A percentile compares a stretch with the other conserved stretches of the same genome.
Conservation (phyloP, 345 rosid species). For the Mangifera indica region DNA sequence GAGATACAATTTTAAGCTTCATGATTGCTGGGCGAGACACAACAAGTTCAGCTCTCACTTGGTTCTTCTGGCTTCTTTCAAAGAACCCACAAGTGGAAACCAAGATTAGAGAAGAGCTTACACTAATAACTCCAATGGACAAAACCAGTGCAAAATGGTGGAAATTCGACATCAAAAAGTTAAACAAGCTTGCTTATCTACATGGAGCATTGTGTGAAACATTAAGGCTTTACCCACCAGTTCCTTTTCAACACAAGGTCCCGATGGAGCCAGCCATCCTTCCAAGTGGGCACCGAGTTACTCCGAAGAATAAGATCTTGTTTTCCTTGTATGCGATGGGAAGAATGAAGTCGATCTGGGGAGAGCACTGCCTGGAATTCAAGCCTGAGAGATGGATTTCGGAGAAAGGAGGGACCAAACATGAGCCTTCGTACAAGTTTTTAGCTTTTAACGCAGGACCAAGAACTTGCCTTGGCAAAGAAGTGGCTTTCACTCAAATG, state of each 20-base stretch:
- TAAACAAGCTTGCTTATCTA: conserved; percentile 28
- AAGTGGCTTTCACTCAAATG: conserved; percentile 55
- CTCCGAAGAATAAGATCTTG: conserved; percentile 17
- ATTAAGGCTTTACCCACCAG: conserved; percentile 35
- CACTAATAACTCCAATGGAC: neutral
- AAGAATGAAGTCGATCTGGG: conserved; percentile 37
- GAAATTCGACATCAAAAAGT: conserved; percentile 3
- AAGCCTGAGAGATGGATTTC: conserved; percentile 45
- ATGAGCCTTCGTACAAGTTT: conserved; percentile 48
- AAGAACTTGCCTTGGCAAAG: conserved; percentile 60
- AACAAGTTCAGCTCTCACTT: conserved; percentile 35
- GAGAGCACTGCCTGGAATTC: conserved; percentile 41
- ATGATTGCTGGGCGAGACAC: conserved; percentile 56
- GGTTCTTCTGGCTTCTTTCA: conserved; percentile 53
- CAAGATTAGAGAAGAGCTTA: conserved; percentile 50
- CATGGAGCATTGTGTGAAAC: conserved; percentile 40
- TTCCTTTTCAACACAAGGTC: conserved; percentile 34
- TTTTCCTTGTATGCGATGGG: conserved; percentile 33
- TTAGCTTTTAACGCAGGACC: conserved; percentile 48
- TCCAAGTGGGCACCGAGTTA: conserved; percentile 39
- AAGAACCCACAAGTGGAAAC: conserved; percentile 27
- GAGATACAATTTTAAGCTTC: conserved; percentile 50
- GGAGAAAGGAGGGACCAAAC: conserved; percentile 24
- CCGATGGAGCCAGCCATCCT: conserved; percentile 24
- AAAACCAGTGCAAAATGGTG: conserved; percentile 1